A percentile compares a stretch with the other conserved stretches of the same genome.
These are phyloP conservation scores for Fusarium verrucosum DNA, from an alignment of 2,329 filamentous ascomycete species.

Conservation along the genomic window DNA sequence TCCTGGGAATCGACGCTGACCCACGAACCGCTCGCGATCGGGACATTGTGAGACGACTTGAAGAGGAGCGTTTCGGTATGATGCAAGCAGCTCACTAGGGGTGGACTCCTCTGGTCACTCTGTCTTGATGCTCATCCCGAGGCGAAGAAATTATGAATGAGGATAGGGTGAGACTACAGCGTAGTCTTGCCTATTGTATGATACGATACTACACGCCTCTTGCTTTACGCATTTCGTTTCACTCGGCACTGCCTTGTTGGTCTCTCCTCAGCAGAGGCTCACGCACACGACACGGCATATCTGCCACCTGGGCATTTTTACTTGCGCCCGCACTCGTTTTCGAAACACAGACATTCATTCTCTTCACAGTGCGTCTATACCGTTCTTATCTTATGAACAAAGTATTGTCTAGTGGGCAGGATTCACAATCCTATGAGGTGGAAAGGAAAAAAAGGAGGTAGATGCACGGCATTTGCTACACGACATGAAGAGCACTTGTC, in stretches of 20 bases:
- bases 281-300: conserved; percentile 30
- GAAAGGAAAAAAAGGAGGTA: conserved; percentile 33
- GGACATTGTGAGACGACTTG: conserved; percentile 65
- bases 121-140: conserved; percentile 14
- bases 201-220: conserved; percentile 36
- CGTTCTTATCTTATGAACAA: conserved; percentile 36
- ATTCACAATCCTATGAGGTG: conserved; percentile 29
- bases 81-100: conserved; percentile 45
- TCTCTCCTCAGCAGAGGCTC: background rate
- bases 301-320: conserved; percentile 36
- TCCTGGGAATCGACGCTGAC: conserved; percentile 68
- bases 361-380: conserved; percentile 28
- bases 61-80: conserved; percentile 57
- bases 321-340: conserved; percentile 34
- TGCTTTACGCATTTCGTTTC: conserved; percentile 36
- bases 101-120: conserved; percentile 3
- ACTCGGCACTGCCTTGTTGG: conserved; percentile 30
- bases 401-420: conserved; percentile 44
- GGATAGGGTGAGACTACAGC: conserved; percentile 15
- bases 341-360: conserved; percentile 32
- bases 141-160: conserved; percentile 18
- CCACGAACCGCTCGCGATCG: conserved; percentile 66
- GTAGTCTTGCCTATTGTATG: conserved; percentile 27
- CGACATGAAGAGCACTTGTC: conserved; percentile 43
- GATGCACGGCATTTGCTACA: conserved; percentile 42